A percentile compares a stretch with the other conserved stretches of the same genome.
Conservation (phyloP, 2,329 filamentous ascomycete genomes). For the Colletotrichum orbiculare region DNA sequence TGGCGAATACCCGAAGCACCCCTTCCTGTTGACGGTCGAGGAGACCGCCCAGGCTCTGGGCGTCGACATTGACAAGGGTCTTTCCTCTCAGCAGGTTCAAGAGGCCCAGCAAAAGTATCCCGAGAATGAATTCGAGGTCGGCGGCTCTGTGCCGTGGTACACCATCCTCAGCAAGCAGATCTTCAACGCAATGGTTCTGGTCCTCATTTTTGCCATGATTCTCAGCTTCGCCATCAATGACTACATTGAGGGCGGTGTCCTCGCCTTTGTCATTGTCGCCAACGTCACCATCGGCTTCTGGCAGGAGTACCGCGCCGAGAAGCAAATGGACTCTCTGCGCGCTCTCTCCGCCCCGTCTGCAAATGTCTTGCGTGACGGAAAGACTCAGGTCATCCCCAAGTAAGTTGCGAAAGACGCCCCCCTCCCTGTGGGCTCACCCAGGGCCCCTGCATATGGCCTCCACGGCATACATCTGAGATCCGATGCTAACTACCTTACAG, state of each 20-base stretch:
- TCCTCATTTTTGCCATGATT: slow-evolving; percentile 82
- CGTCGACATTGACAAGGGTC: slow-evolving; percentile 74
- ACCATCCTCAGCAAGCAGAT: slow-evolving; percentile 80
- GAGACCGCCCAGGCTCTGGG: slow-evolving; percentile 72
- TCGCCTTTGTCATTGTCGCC: slow-evolving; percentile 74
- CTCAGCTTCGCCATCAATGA: slow-evolving; percentile 75
- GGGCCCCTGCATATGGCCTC: no score
- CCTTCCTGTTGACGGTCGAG: slow-evolving; percentile 69
- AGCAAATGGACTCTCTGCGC: slow-evolving; percentile 73
- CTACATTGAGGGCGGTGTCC: slow-evolving; percentile 75
- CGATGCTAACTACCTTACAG: slow-evolving; percentile 45
- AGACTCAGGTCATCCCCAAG: slow-evolving; percentile 67
- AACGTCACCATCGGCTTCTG: slow-evolving; percentile 77
- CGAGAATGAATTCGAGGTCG: slow-evolving; percentile 77
- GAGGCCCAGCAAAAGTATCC: slow-evolving; percentile 70
- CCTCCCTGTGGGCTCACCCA: no score
- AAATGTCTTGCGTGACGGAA: slow-evolving; percentile 70
- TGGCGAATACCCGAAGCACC: slow-evolving; percentile 63
- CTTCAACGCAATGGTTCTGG: slow-evolving; percentile 82
- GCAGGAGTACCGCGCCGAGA: slow-evolving; percentile 73
- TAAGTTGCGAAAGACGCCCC: slow-evolving; percentile 48
- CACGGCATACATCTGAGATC: no score
- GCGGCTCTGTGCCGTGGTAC: slow-evolving; percentile 73
- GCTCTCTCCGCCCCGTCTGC: slow-evolving; percentile 73
- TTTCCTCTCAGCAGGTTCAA: slow-evolving; percentile 69